phyloP scores from a whole-genome alignment of 768 basidiomycete genomes.

The Amanita fuliginea region DNA sequence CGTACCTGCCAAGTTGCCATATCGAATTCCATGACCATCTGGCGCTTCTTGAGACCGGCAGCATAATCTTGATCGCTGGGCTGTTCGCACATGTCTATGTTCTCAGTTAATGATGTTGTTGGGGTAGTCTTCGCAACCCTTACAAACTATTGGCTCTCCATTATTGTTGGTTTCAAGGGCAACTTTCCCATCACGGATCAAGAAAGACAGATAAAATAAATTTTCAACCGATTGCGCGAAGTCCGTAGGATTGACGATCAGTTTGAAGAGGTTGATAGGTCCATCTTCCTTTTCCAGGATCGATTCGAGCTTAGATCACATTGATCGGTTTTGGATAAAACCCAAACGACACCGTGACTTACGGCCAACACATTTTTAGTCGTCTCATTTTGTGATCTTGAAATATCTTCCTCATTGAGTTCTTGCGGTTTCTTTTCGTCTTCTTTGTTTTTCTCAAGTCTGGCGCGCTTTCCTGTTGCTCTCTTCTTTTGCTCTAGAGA shows the following conservation, averaged over 20 bases:
- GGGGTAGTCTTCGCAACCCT: conserved; percentile 12
- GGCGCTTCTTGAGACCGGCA: conserved; percentile 58
- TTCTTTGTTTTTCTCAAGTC: conserved; percentile 61
- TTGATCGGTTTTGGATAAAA: neutral
- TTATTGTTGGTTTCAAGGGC: conserved; percentile 58
- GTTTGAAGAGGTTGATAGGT: conserved; percentile 69
- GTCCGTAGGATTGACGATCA: conserved; percentile 82
- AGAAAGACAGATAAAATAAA: conserved; percentile 88
- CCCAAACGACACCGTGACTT: conserved; percentile 13
- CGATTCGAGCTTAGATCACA: conserved; percentile 39
- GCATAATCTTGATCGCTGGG: conserved; percentile 55
- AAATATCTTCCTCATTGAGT: conserved; percentile 73
- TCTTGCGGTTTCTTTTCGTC: conserved; percentile 68
- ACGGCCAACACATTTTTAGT: conserved; percentile 76
- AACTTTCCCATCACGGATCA: conserved; percentile 78
- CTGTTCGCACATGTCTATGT: conserved; percentile 51
- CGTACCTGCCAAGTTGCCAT: conserved; percentile 81
- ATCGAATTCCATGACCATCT: conserved; percentile 88
- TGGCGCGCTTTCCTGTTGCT: conserved; percentile 43
- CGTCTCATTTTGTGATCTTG: conserved; percentile 79
- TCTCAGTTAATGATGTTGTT: neutral
- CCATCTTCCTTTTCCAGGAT: conserved; percentile 40
- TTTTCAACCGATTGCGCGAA: conserved; percentile 97
- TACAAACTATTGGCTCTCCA: conserved; percentile 71
- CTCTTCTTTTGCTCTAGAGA: conserved; percentile 80